Evolutionary conservation across 352 stramenopile genomes (phyloP), one percentile per base, ranked within the genome.

Genomic region (Globisporangium parvum): DNA sequence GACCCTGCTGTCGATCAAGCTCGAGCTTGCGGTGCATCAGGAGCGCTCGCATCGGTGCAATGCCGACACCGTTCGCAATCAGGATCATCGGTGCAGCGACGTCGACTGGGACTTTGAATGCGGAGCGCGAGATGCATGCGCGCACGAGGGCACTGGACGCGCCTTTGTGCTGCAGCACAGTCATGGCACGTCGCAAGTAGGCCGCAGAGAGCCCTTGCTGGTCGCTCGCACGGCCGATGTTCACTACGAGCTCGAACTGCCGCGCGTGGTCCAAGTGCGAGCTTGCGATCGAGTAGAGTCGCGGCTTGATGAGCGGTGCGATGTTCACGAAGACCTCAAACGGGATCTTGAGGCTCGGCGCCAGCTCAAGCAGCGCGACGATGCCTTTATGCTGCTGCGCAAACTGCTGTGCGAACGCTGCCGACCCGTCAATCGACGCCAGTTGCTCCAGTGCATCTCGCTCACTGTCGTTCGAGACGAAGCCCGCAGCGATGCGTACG

Each of bases 231-330:
- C 88, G 63, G 8, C 96, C 83, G 17, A 98, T 62, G n/a, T 88
- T 74, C 14, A 98, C 84, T 0, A 88, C 96, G 48, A 98, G 67
- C 46, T 98, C 87, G 35, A 97, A 80, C 4, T 71, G 67, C 2
- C 71, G 75, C 4, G 90, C 79, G 67, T 26, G 86, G 60, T 45
- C 59, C 60, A 15, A 76, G 69, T n/a, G 87, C 18, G 57, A 98
- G 1, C 87, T 98, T 1, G 88, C 84, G 56, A 99, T 98, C 1
- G 93, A 97, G 67, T 97, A 98, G 50, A 93, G 87, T 1, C 95
- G 77, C 10, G 95, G 91, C 56, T 96, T 85, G 28, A 98, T 75
- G 23, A 80, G 64, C 15, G 90, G 88, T 33, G 82, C 75, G 24
- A 98, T 60, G 53, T 92, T 79, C 47, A 81, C 70, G 18, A 99